Evolutionary conservation across 2,329 filamentous ascomycete species (phyloP).

Genomic region (Teratosphaeriaceae sp.): DNA sequence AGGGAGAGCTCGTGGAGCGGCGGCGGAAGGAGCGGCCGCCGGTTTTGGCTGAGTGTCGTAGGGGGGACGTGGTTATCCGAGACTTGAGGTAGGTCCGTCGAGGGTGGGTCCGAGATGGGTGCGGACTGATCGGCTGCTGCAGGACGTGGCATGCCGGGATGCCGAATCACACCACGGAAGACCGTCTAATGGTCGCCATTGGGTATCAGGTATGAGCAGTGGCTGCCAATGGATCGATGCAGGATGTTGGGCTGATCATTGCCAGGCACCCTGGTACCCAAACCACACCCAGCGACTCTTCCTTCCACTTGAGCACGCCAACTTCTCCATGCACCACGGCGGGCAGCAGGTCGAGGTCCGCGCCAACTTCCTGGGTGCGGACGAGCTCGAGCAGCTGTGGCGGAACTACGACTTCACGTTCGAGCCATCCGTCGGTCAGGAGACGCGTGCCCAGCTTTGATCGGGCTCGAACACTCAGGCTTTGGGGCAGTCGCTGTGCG

Average conservation of each 20-base stretch:
- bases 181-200: constrained; percentile 20
- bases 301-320: constrained; percentile 10
- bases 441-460: too few relatives aligned
- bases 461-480: too few relatives aligned
- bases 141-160: constrained; percentile 58
- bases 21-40: constrained; percentile 36
- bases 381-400: constrained; percentile 10
- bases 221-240: background rate
- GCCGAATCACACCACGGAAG: constrained; percentile 45
- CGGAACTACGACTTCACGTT: constrained; percentile 15
- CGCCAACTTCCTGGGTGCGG: constrained; percentile 7
- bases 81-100: too few relatives aligned
- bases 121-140: too few relatives aligned
- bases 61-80: constrained; percentile 51
- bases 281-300: constrained; percentile 12
- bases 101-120: too few relatives aligned
- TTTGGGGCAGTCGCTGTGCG: too few relatives aligned
- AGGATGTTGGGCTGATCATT: background rate
- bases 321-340: constrained; percentile 13
- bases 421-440: too few relatives aligned
- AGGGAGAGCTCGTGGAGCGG: constrained; percentile 33
- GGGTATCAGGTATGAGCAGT: constrained; percentile 15
- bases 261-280: constrained; percentile 14
- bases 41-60: constrained; percentile 45
- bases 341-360: constrained; percentile 12